Percentiles rank a stretch among this genome's conserved stretches.
These are phyloP conservation scores for Colletotrichum limetticola DNA, from an alignment of 2,329 filamentous ascomycete genomes.

Conservation along the genomic window DNA sequence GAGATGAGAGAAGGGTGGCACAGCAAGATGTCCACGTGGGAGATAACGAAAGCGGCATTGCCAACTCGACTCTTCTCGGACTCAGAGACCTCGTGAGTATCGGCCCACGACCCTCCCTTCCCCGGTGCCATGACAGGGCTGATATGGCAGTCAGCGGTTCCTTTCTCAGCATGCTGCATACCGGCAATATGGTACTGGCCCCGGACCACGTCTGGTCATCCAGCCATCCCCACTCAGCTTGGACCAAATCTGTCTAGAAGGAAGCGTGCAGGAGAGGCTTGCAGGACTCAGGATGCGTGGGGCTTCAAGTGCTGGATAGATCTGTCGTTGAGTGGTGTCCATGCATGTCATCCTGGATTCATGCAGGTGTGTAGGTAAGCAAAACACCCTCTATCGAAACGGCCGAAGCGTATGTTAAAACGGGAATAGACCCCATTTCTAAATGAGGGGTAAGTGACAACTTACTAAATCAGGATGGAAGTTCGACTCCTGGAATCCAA, in stretches of 20 bases:
- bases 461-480: not conserved
- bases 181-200: not conserved
- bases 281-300: not conserved
- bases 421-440: not conserved
- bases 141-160: not conserved
- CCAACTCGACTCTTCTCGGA: not conserved
- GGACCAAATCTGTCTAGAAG: not conserved
- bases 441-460: not conserved
- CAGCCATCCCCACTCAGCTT: not conserved
- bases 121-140: not conserved
- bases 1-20: not conserved
- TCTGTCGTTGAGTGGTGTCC: not conserved
- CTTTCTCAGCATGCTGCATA: not conserved
- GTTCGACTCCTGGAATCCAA: not conserved
- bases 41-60: not conserved
- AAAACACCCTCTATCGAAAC: not conserved
- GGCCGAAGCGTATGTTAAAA: not conserved
- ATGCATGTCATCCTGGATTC: not conserved
- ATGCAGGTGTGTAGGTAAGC: not conserved
- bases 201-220: not conserved
- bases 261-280: not conserved
- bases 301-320: not conserved
- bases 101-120: not conserved
- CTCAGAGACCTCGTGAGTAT: not conserved
- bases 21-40: not conserved